Evolutionary conservation across 2,329 filamentous ascomycete species (phyloP), one percentile per base, ranked within the genome.

Genomic region (Sporothrix brasiliensis): DNA sequence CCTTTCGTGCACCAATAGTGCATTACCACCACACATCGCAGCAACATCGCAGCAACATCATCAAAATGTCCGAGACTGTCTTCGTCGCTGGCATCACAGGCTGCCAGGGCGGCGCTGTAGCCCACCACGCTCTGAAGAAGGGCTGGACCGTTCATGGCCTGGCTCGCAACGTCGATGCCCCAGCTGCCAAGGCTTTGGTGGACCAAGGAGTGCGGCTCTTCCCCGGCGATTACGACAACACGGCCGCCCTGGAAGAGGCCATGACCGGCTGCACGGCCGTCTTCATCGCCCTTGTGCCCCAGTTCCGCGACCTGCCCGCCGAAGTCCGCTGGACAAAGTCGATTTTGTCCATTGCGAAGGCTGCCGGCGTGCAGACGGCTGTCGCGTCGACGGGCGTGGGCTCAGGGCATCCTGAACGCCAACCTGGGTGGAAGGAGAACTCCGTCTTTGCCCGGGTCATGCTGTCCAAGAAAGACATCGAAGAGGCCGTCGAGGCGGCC

Each of bases 391-490:
- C 77, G 56, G 75, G 75, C 4, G 83, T 4, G 71, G 77, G 7
- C 77, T 77, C 56, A 3, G 56, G 11, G 2, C 21, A 52, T 6
- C 54, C 54, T 2, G 27, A 60, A n/a, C 53, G 49, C 9, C 41
- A 61, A 0, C 10, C 4, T 10, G 54, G 56, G 13, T 61, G 44
- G 44, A 58, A 61, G 1, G 44, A 52, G 3, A 13, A n/a, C 1
- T 24, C 54, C 13, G 4, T 69, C 21, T 61, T 69, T 52, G 54
- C 67, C 24, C 39, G 34, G 54, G 5, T 44, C 13, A 69, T 69
- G 41, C 54, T 34, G n/a, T 41, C 54, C 24, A 87, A 87, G 74
- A 74, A 77, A 24, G 74, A 75, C 1, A 79, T 85, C 27, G 84
- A 87, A 72, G 71, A 77, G 0, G 76, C 77, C 24, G 75, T 84